Percentiles rank a stretch among this genome's conserved stretches.
phyloP scores from a whole-genome alignment of 73 alveolate genomes.

The Diophrys appendiculata region DNA sequence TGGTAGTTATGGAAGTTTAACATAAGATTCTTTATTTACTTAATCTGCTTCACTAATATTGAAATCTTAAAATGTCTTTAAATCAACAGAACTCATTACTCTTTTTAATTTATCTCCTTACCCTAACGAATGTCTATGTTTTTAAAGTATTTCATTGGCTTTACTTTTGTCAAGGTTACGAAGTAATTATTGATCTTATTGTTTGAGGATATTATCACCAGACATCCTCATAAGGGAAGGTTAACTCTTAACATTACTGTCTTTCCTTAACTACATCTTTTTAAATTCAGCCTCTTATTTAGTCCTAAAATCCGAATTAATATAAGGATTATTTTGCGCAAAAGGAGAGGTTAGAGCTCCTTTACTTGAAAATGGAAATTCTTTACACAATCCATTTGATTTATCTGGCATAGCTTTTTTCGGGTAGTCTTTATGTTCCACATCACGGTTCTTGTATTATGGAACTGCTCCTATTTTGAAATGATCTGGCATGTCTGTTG shows the following conservation, averaged over 20 bases:
- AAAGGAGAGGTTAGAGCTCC: not conserved
- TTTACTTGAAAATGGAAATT: constrained; percentile 2
- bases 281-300: too few relatives aligned
- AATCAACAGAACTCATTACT: not conserved
- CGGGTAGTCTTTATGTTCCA: not conserved
- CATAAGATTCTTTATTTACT: not conserved
- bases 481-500: not conserved
- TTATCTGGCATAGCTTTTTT: not conserved
- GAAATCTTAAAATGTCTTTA: not conserved
- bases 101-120: not conserved
- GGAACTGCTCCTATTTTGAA: not conserved
- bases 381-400: not conserved
- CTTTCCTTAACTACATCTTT: too few relatives aligned
- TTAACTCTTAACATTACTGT: too few relatives aligned
- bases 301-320: not conserved
- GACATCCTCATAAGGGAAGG: too few relatives aligned
- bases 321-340: not conserved
- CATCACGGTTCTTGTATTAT: not conserved
- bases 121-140: not conserved
- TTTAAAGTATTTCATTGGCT: not conserved
- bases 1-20: not conserved
- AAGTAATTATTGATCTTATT: not conserved
- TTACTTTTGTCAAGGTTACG: not conserved
- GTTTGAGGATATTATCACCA: not conserved
- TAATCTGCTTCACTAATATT: not conserved